These are phyloP conservation scores for Ceratobasidium sp. DNA, from an alignment of 1,284 basidiomycete genomes.

Conservation along the genomic window DNA sequence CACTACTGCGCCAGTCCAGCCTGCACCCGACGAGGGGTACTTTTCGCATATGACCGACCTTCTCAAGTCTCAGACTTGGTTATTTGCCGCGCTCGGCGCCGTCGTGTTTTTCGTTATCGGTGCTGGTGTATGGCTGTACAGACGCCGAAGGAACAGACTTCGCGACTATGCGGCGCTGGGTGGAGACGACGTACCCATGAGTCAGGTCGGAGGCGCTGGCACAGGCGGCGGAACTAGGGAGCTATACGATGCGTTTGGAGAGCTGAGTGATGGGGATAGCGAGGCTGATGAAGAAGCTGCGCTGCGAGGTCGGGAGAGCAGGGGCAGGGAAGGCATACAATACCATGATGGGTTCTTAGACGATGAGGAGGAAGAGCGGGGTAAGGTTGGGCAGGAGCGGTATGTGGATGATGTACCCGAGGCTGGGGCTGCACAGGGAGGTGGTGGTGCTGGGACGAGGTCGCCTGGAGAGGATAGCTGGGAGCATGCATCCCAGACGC, in stretches of 20 bases:
- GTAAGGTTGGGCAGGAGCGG: slow-evolving; percentile 69
- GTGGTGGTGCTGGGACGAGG: background rate
- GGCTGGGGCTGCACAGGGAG: slow-evolving; percentile 37
- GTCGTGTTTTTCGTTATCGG: slow-evolving; percentile 77
- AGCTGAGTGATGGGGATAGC: slow-evolving; percentile 68
- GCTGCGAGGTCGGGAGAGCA: slow-evolving; percentile 23
- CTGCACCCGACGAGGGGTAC: slow-evolving; percentile 84
- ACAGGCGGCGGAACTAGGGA: slow-evolving; percentile 73
- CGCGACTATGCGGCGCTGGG: slow-evolving; percentile 73
- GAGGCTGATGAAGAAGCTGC: slow-evolving; percentile 46
- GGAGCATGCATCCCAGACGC: slow-evolving; percentile 68
- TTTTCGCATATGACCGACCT: slow-evolving; percentile 84
- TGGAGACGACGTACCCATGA: slow-evolving; percentile 81
- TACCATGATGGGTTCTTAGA: slow-evolving; percentile 50
- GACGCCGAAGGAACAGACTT: slow-evolving; percentile 63
- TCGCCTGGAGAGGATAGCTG: slow-evolving; percentile 55
- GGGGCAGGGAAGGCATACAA: slow-evolving; percentile 28
- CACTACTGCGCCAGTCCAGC: background rate
- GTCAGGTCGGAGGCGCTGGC: slow-evolving; percentile 59
- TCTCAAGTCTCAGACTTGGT: slow-evolving; percentile 82
- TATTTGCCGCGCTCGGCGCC: slow-evolving; percentile 77
- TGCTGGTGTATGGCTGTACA: slow-evolving; percentile 74
- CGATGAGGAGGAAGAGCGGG: slow-evolving; percentile 59
- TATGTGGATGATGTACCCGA: slow-evolving; percentile 49
- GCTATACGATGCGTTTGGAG: slow-evolving; percentile 91